phyloP scores from a whole-genome alignment of 768 basidiomycete genomes.

The Pleurotus citrinopileatus region DNA sequence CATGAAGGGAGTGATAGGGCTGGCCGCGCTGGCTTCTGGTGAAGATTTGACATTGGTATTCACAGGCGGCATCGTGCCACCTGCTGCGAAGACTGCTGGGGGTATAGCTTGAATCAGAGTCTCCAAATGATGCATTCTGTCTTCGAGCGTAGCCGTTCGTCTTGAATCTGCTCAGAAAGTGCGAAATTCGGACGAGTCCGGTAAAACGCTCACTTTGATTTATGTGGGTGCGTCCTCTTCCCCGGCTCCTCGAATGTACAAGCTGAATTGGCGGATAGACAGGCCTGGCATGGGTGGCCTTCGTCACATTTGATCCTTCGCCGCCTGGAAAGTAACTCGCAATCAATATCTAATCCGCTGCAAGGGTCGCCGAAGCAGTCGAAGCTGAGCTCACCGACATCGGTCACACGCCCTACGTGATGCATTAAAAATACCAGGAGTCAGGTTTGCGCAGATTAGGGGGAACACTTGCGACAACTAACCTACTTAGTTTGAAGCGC shows the following conservation, averaged over 20 bases:
- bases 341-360: background rate
- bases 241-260: conserved; percentile 89
- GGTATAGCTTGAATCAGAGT: conserved; percentile 84
- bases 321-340: conserved; percentile 43
- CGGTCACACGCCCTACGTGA: conserved; percentile 80
- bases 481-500: conserved; percentile 88
- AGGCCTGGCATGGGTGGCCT: conserved; percentile 86
- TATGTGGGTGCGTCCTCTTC: conserved; percentile 82
- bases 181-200: background rate
- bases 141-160: conserved; percentile 80
- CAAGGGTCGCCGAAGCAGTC: background rate
- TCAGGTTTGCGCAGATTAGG: conserved; percentile 1
- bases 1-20: conserved; percentile 38
- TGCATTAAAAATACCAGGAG: conserved; percentile 1
- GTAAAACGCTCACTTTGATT: conserved; percentile 65
- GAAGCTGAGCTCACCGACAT: conserved; percentile 64
- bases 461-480: conserved; percentile 2
- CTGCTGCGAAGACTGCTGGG: conserved; percentile 71
- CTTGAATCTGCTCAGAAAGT: conserved; percentile 29
- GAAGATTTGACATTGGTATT: conserved; percentile 25
- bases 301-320: conserved; percentile 87
- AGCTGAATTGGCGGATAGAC: conserved; percentile 75
- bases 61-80: conserved; percentile 33
- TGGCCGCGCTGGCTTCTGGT: conserved; percentile 23
- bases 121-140: conserved; percentile 86